Conservation (phyloP, 352 stramenopile species). For the Thraustochytrium sp. region DNA sequence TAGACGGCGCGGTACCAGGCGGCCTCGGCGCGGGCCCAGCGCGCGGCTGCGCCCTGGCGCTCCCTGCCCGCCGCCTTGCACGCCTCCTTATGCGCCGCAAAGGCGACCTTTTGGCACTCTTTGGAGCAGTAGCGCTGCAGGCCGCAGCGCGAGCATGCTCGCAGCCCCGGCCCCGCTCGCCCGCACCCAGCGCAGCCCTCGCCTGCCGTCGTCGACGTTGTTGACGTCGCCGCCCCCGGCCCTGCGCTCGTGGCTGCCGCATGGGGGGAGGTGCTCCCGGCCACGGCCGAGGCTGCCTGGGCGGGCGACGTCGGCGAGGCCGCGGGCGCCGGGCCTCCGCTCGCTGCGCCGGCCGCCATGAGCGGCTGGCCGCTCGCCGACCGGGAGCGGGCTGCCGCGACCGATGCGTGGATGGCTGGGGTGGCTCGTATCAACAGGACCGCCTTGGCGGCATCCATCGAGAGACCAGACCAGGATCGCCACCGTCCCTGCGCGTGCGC, state of each 20-base stretch:
- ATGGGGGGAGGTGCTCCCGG: too few relatives aligned
- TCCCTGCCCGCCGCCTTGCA: background rate
- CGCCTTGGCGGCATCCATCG: too few relatives aligned
- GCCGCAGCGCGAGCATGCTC: background rate
- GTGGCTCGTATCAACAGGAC: too few relatives aligned
- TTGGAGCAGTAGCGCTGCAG: background rate
- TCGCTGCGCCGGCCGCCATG: too few relatives aligned
- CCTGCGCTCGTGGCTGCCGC: background rate
- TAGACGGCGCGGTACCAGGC: background rate
- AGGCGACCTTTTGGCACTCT: background rate
- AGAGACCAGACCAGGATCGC: too few relatives aligned
- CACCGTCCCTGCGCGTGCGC: too few relatives aligned
- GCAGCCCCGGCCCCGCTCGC: background rate
- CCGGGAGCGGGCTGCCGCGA: too few relatives aligned
- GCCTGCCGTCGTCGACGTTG: background rate
- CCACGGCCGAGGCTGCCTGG: too few relatives aligned
- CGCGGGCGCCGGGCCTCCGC: too few relatives aligned
- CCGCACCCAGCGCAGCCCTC: background rate
- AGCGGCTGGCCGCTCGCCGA: too few relatives aligned
- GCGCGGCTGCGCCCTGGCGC: background rate
- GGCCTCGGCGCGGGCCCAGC: background rate
- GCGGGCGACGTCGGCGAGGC: too few relatives aligned
- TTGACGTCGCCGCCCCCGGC: background rate
- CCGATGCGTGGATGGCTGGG: too few relatives aligned
- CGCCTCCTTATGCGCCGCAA: background rate